Evolutionary conservation across 2,329 filamentous ascomycete genomes (phyloP).

Genomic region (Tympanopsis confertula): DNA sequence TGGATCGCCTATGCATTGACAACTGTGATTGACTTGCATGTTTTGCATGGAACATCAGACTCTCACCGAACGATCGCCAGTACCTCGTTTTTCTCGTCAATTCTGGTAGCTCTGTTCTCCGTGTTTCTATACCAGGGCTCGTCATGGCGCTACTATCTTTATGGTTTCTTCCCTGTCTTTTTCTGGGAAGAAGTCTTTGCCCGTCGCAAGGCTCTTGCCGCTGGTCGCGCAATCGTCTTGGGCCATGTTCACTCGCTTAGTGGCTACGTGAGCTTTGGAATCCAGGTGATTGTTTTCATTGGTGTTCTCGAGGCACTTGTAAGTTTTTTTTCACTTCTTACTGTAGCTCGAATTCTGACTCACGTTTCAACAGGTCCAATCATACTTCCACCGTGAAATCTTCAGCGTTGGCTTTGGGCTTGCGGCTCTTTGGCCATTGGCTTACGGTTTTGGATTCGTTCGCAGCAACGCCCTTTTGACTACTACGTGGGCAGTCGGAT

Average conservation of each 20-base stretch:
- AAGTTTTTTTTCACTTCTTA: constrained; percentile 15
- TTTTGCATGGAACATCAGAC: constrained; percentile 59
- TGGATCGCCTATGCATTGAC: constrained; percentile 92
- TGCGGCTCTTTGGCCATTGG: constrained; percentile 65
- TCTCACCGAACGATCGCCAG: constrained; percentile 50
- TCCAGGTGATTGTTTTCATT: constrained; percentile 59
- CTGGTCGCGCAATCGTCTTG: constrained; percentile 59
- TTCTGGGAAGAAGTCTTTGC: constrained; percentile 97
- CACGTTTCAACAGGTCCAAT: constrained; percentile 72
- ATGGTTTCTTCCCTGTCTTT: constrained; percentile 80
- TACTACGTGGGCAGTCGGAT: constrained; percentile 64
- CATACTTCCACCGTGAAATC: constrained; percentile 83
- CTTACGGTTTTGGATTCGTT: constrained; percentile 66
- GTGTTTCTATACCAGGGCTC: constrained; percentile 72
- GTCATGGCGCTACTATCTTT: constrained; percentile 75
- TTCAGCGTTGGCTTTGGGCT: constrained; percentile 71
- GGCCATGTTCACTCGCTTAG: constrained; percentile 51
- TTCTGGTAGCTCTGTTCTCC: constrained; percentile 66
- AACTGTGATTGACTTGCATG: constrained; percentile 77
- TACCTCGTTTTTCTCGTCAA: constrained; percentile 59
- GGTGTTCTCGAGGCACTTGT: constrained; percentile 70
- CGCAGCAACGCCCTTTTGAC: constrained; percentile 51
- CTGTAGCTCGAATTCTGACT: too few relatives aligned
- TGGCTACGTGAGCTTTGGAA: constrained; percentile 41
- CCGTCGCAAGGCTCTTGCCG: constrained; percentile 54